These are phyloP conservation scores for Penicillium daleae DNA, from an alignment of 495 filamentous ascomycete genomes.

Conservation along the genomic window DNA sequence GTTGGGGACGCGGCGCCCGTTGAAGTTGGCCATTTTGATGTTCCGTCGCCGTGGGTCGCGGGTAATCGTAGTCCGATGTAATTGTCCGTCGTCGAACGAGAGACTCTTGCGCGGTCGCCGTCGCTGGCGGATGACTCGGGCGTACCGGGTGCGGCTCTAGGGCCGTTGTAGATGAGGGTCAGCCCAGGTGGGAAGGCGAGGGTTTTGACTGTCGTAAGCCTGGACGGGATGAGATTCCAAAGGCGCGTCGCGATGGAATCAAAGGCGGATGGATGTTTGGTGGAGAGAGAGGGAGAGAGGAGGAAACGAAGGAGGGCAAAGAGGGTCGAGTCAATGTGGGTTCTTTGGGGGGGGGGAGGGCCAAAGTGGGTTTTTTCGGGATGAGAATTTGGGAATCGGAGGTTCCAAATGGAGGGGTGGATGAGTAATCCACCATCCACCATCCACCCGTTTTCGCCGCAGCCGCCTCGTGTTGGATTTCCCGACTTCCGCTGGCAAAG, in stretches of 20 bases:
- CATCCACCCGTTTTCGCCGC: constrained; percentile 9
- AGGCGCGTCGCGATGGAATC: constrained; percentile 13
- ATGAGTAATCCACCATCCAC: constrained; percentile 38
- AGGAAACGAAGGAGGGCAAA: constrained; percentile 14
- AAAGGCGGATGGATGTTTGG: background rate
- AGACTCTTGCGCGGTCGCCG: constrained; percentile 10
- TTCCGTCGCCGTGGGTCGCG: background rate
- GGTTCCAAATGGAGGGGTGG: constrained; percentile 13
- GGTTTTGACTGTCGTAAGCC: background rate
- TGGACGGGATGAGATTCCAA: background rate
- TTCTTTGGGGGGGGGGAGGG: background rate
- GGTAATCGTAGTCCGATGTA: background rate
- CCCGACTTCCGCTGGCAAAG: too few relatives aligned
- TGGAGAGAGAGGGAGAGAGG: constrained; percentile 4
- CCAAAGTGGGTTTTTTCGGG: constrained; percentile 21
- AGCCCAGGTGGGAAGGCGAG: constrained; percentile 4
- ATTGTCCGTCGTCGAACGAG: constrained; percentile 7
- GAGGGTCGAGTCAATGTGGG: constrained; percentile 15
- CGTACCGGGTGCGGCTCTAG: constrained; percentile 30
- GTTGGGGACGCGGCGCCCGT: constrained; percentile 73
- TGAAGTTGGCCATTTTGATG: constrained; percentile 66
- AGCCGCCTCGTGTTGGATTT: background rate
- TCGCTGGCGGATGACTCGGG: constrained; percentile 4
- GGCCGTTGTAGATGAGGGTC: background rate
- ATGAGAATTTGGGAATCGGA: constrained; percentile 20